A percentile compares a stretch with the other conserved stretches of the same genome.
Conservation (phyloP, 208 protist species). For the Trypanosoma vivax region DNA sequence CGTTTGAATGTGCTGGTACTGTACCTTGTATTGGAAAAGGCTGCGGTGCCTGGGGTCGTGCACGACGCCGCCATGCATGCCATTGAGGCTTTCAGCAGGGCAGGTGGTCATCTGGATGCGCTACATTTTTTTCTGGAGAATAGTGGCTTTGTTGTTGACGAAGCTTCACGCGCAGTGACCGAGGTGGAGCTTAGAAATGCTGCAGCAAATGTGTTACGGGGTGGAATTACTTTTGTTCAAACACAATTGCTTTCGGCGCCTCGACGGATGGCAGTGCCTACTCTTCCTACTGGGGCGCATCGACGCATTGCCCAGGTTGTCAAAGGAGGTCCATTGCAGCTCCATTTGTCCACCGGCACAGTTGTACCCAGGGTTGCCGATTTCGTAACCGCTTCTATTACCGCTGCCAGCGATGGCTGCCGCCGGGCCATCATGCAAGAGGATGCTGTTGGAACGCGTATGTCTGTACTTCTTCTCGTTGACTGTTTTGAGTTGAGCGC, state of each 20-base stretch:
- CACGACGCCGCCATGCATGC: slow-evolving; percentile 50
- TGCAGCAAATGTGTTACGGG: slow-evolving; percentile 62
- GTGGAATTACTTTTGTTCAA: slow-evolving; percentile 31
- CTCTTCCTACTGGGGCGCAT: background rate
- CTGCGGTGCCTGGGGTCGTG: slow-evolving; percentile 39
- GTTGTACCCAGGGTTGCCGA: slow-evolving; percentile 39
- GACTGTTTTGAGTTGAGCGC: slow-evolving; percentile 52
- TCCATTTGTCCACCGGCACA: background rate
- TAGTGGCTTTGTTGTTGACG: slow-evolving; percentile 56
- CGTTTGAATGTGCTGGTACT: slow-evolving; percentile 41
- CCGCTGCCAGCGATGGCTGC: slow-evolving; percentile 47
- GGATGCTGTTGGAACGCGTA: slow-evolving; percentile 23
- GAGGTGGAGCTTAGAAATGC: slow-evolving; percentile 47
- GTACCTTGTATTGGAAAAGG: slow-evolving; percentile 88
- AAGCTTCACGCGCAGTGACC: slow-evolving; percentile 64
- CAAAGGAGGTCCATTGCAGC: background rate
- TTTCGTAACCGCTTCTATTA: slow-evolving; percentile 62
- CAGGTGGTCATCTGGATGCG: slow-evolving; percentile 24
- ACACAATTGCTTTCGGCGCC: background rate
- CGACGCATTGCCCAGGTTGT: slow-evolving; percentile 32
- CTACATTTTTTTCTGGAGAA: slow-evolving; percentile 51
- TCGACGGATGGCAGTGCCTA: background rate
- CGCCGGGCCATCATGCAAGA: slow-evolving; percentile 33
- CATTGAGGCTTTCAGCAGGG: slow-evolving; percentile 34
- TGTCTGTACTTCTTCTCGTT: slow-evolving; percentile 41